Conservation (phyloP, 129 eudicot genomes). For the Glebionis coronaria region DNA sequence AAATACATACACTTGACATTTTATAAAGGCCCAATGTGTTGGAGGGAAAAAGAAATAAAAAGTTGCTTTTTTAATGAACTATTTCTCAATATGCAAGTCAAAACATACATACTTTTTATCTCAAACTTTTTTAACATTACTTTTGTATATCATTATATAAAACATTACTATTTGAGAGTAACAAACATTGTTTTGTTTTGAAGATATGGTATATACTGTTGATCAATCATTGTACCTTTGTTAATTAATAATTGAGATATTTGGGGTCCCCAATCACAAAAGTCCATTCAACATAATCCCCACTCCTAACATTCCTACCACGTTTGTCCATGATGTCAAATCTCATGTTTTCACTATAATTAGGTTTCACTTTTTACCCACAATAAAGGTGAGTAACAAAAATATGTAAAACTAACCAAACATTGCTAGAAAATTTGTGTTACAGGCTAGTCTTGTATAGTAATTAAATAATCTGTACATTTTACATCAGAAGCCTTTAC, state of each 20-base stretch:
- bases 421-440: too few species aligned
- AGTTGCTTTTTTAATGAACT: neutral
- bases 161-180: neutral
- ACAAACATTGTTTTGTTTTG: neutral
- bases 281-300: conserved; percentile 11
- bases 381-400: too few species aligned
- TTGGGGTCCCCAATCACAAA: conserved; percentile 14
- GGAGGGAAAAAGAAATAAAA: conserved; percentile 12
- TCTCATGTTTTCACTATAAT: neutral
- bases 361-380: too few species aligned
- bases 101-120: too few species aligned
- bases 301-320: conserved; percentile 13
- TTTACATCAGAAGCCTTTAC: too few species aligned
- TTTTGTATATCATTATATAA: neutral
- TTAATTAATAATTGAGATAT: conserved; percentile 21
- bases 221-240: conserved; percentile 25
- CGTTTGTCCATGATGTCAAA: conserved; percentile 2
- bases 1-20: neutral
- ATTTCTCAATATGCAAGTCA: too few species aligned
- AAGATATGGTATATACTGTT: neutral
- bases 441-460: too few species aligned
- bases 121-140: too few species aligned
- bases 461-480: too few species aligned
- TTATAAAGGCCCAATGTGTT: conserved; percentile 8
- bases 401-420: too few species aligned